A percentile compares a stretch with the other conserved stretches of the same genome.
These are phyloP conservation scores for Cardamine occulta DNA, from an alignment of 345 rosid genomes.

Conservation along the genomic window DNA sequence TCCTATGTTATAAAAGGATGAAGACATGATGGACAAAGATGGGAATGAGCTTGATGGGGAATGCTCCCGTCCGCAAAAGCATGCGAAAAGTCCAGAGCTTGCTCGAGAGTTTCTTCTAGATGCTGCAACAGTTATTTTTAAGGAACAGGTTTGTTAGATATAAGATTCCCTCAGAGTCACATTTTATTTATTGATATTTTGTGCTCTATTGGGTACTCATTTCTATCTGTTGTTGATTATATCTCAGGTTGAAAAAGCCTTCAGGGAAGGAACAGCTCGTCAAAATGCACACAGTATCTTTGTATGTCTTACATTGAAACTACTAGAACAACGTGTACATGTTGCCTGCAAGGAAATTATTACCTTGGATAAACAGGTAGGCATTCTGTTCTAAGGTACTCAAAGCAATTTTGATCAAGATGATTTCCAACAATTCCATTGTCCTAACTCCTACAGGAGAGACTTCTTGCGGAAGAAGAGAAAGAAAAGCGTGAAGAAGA, in stretches of 20 bases:
- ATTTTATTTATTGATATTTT: conserved; percentile 5
- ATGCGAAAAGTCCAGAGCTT: conserved; percentile 99
- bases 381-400: conserved; percentile 12
- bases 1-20: conserved; percentile 65
- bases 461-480: conserved; percentile 97
- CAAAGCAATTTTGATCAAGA: not conserved
- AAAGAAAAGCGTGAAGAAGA: conserved; percentile 97
- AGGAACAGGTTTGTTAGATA: conserved; percentile 75
- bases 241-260: conserved; percentile 96
- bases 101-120: conserved; percentile 99
- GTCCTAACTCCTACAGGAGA: conserved; percentile 54
- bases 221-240: conserved; percentile 20
- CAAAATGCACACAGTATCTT: conserved; percentile 98
- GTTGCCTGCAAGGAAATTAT: conserved; percentile 97
- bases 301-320: conserved; percentile 82
- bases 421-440: conserved; percentile 37
- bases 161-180: not conserved
- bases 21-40: conserved; percentile 93
- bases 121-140: conserved; percentile 93
- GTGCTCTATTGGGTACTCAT: conserved; percentile 15
- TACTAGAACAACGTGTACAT: conserved; percentile 89
- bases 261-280: conserved; percentile 97
- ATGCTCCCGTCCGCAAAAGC: conserved; percentile 98
- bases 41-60: conserved; percentile 96
- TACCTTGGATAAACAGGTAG: conserved; percentile 92